Base-by-base conservation (phyloP, 2,329 filamentous ascomycete species). In the Colletotrichum acutatum region DNA sequence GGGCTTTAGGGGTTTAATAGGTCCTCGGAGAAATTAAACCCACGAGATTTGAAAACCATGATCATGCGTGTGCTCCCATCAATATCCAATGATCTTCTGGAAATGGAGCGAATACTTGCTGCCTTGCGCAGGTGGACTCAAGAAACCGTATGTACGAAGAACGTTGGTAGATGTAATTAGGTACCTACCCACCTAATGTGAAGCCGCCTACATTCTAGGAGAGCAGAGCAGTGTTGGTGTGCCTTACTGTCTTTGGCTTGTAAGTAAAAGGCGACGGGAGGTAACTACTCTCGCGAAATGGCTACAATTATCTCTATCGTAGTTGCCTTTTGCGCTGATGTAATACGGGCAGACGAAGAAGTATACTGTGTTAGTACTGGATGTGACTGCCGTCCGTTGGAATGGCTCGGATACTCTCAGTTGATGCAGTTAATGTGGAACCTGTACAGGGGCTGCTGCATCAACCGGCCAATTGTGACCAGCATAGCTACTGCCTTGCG, bases 1-100 rank as follows among this genome's bases (percentile, higher is more conserved):
- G 58, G 59, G 53, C 59, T 64, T 69, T n/a, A 63, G 53, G 30
- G 63, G 34, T 28, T 54, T 56, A 54, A 28, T 32, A 22, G 46
- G 54, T 71, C 46, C 46, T 60, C 26, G 32, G 60, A 34, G 24
- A 42, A 22, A 32, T 57, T 16, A n/a, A 30, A 28, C 30, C 30
- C 42, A 42, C 12, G 22, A 22, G 54, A 37, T 37, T 16, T 54
- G 54, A 14, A 28, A 54, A 34, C 22, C 22, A 28, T 59, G 7
- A 66, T 49, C 5, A 28, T 52, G 28, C 49, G 19, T 30, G 62
- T 30, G 32, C 59, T 37, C 32, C 37, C 19, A 32, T 22, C 32
- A 56, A 22, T 32, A 28, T 22, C 8, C 32, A 26, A 57, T 57
- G 49, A 22, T 7, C 42, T 49, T 49, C 16, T 22, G 11, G 22